Conservation (phyloP, 2,329 filamentous ascomycete genomes). For the Cadophora gregata region DNA sequence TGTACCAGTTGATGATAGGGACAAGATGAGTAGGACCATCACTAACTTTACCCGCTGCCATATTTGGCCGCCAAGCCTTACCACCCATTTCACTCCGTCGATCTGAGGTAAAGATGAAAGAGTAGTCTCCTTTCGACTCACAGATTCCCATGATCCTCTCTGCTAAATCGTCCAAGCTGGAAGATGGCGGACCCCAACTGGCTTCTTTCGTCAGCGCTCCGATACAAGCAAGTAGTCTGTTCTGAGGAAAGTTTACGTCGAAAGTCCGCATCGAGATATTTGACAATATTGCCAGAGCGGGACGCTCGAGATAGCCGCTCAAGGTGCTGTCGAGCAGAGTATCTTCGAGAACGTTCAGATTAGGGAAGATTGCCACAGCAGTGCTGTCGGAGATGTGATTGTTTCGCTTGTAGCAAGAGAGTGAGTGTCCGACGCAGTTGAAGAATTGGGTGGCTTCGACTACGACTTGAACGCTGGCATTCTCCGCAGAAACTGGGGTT, state of each 20-base stretch:
- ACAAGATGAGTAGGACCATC: conserved; percentile 7
- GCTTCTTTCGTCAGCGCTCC: conserved; percentile 29
- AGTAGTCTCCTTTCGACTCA: conserved; percentile 24
- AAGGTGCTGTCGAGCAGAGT: conserved; percentile 16
- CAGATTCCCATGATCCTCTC: conserved; percentile 28
- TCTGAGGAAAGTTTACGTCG: conserved; percentile 23
- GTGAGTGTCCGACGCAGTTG: conserved; percentile 14
- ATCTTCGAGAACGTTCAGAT: conserved; percentile 22
- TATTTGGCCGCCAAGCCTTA: conserved; percentile 15
- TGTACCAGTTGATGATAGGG: conserved; percentile 15
- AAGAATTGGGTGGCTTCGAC: conserved; percentile 15
- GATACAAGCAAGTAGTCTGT: conserved; percentile 27
- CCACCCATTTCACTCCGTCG: conserved; percentile 10
- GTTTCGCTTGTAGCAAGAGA: conserved; percentile 8
- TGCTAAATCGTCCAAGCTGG: conserved; percentile 12
- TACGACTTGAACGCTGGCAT: background rate
- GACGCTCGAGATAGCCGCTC: conserved; percentile 23
- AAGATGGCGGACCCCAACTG: conserved; percentile 26
- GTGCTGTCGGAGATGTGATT: conserved; percentile 6
- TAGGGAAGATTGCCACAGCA: conserved; percentile 20
- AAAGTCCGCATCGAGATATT: conserved; percentile 26
- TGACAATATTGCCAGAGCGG: conserved; percentile 24
- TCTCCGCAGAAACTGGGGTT: background rate
- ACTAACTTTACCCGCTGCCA: background rate
- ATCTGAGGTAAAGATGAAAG: conserved; percentile 25